A percentile compares a stretch with the other conserved stretches of the same genome.
Evolutionary conservation across 306 rosid species (phyloP).

Genomic region (Sindora glabra): DNA sequence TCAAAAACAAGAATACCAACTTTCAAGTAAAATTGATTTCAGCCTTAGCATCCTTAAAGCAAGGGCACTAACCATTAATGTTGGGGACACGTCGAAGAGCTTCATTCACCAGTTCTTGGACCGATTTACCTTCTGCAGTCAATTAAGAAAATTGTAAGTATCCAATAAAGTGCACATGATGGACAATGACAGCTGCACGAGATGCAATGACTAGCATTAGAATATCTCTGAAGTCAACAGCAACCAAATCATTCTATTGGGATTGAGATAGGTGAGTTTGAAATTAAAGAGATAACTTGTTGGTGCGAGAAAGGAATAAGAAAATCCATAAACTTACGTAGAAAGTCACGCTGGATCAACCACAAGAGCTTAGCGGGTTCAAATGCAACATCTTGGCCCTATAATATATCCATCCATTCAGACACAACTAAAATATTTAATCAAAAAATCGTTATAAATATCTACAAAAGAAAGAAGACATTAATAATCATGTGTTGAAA

Average conservation of each 20-base stretch:
- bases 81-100: constrained; percentile 84
- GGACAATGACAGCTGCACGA: neutral
- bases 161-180: constrained; percentile 11
- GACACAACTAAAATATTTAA: constrained; percentile 1
- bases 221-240: neutral
- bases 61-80: constrained; percentile 50
- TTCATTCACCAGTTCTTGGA: constrained; percentile 88
- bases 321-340: constrained; percentile 51
- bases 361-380: constrained; percentile 98
- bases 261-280: neutral
- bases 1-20: neutral
- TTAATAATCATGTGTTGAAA: neutral
- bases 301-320: neutral
- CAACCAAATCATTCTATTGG: constrained; percentile 1
- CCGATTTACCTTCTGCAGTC: constrained; percentile 84
- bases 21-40: constrained; percentile 3
- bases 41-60: neutral
- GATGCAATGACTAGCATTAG: neutral
- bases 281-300: neutral
- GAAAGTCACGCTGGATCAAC: constrained; percentile 98
- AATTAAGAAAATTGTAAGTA: constrained; percentile 18
- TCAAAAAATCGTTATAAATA: neutral
- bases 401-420: constrained; percentile 24
- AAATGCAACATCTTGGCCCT: constrained; percentile 97
- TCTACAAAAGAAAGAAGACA: neutral